Percentiles rank a stretch among this genome's conserved stretches.
Evolutionary conservation across 805 yeast genomes (phyloP).

Genomic region (Ogataea methanolica): DNA sequence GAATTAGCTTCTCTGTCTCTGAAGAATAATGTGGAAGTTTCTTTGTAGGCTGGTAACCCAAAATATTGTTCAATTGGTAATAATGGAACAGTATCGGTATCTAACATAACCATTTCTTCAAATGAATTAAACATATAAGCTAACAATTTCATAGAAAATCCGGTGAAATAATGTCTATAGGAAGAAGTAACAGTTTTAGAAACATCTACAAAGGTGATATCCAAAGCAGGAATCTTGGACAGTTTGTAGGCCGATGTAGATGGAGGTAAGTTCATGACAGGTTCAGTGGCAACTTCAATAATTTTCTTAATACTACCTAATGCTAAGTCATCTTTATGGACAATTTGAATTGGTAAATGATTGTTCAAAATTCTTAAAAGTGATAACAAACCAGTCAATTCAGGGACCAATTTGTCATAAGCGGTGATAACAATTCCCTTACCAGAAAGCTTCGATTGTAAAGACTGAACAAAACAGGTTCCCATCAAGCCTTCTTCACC

Average conservation of each 20-base stretch:
- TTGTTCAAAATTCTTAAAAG: constrained; percentile 47
- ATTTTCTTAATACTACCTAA: constrained; percentile 29
- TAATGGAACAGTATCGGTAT: constrained; percentile 45
- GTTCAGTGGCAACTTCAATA: constrained; percentile 32
- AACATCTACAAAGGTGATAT: constrained; percentile 31
- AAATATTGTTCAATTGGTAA: constrained; percentile 35
- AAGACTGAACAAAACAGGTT: constrained; percentile 26
- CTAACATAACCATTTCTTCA: constrained; percentile 50
- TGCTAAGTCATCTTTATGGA: constrained; percentile 39
- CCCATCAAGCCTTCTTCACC: constrained; percentile 4
- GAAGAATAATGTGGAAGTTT: constrained; percentile 41
- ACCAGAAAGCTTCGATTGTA: constrained; percentile 33
- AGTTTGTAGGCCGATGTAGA: constrained; percentile 13
- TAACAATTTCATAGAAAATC: constrained; percentile 43
- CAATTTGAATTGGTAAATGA: constrained; percentile 43
- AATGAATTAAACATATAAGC: constrained; percentile 56
- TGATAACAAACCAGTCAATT: constrained; percentile 43
- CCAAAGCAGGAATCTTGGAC: constrained; percentile 21
- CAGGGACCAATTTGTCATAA: constrained; percentile 40
- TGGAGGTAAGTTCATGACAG: constrained; percentile 25
- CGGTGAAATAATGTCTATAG: constrained; percentile 22
- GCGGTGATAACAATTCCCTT: constrained; percentile 54
- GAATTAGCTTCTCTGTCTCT: constrained; percentile 42
- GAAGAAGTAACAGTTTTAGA: constrained; percentile 22
- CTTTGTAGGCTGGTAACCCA: constrained; percentile 30